Percentiles rank a stretch among this genome's conserved stretches.
These are phyloP conservation scores for Colletotrichum gloeosporioides DNA, from an alignment of 2,329 filamentous ascomycete species.

Conservation along the genomic window DNA sequence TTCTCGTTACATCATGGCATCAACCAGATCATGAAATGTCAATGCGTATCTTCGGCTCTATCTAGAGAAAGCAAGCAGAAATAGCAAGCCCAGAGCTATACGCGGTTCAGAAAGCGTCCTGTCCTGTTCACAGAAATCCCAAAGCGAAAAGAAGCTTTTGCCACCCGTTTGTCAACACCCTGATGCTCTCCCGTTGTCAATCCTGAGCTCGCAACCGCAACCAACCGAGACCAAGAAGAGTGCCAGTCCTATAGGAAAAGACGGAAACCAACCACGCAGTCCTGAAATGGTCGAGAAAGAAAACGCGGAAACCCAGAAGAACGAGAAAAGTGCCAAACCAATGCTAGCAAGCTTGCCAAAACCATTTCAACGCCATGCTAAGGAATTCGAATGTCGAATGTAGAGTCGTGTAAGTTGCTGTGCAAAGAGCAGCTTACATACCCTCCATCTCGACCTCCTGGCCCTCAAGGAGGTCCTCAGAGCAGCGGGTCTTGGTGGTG, in stretches of 20 bases:
- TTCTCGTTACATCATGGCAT: neutral
- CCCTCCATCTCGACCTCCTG: neutral
- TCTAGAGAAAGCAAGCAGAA: neutral
- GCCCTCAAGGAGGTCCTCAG: neutral
- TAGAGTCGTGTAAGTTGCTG: neutral
- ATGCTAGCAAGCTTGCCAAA: neutral
- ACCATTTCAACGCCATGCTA: neutral
- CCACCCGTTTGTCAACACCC: neutral
- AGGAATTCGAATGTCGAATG: neutral
- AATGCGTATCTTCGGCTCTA: neutral
- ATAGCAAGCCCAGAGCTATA: neutral
- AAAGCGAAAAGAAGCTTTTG: neutral
- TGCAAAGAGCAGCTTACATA: neutral
- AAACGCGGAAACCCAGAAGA: neutral
- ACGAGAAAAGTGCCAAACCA: neutral
- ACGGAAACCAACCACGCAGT: no score
- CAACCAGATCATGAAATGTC: neutral
- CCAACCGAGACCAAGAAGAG: neutral
- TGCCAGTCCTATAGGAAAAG: neutral
- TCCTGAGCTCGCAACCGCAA: neutral
- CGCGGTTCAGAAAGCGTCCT: neutral
- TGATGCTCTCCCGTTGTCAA: neutral
- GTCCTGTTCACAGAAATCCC: neutral
- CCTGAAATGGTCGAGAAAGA: neutral
- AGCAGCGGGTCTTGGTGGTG: neutral